Evolutionary conservation across 2,329 filamentous ascomycete species (phyloP).

Genomic region (Bertia moriformis): DNA sequence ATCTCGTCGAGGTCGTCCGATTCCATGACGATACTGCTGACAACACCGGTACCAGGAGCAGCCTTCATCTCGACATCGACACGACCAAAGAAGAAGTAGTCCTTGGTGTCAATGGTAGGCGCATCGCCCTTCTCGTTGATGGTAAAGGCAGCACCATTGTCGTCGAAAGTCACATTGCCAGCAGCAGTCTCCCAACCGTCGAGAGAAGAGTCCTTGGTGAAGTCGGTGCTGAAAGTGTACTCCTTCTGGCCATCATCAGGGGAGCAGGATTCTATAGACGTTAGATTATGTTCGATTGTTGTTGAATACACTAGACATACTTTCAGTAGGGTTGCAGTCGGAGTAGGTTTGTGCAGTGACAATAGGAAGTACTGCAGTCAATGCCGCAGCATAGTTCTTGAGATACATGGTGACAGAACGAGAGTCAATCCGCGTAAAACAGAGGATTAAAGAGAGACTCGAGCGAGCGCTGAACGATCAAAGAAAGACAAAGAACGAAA

Average conservation of each 20-base stretch:
- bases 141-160: slow-evolving; percentile 55
- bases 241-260: slow-evolving; percentile 46
- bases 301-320: slow-evolving; percentile 22
- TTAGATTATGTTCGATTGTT: not conserved
- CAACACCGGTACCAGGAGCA: slow-evolving; percentile 58
- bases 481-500: too few species aligned
- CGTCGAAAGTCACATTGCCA: slow-evolving; percentile 46
- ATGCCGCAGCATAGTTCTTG: not conserved
- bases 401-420: too few species aligned
- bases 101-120: slow-evolving; percentile 64
- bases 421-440: too few species aligned
- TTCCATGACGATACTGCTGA: slow-evolving; percentile 70
- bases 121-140: slow-evolving; percentile 59
- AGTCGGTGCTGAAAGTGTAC: slow-evolving; percentile 51
- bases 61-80: slow-evolving; percentile 69
- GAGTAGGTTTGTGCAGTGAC: slow-evolving; percentile 61
- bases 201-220: slow-evolving; percentile 49
- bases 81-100: slow-evolving; percentile 76
- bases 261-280: not conserved
- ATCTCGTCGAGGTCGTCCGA: slow-evolving; percentile 78
- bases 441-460: too few species aligned
- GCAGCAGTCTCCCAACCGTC: slow-evolving; percentile 56
- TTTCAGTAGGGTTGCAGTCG: slow-evolving; percentile 62
- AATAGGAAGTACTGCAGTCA: not conserved
- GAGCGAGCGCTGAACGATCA: too few species aligned